Evolutionary conservation across 768 basidiomycete species (phyloP), one percentile per base, ranked within the genome.

Genomic region (Pluteus cervinus): DNA sequence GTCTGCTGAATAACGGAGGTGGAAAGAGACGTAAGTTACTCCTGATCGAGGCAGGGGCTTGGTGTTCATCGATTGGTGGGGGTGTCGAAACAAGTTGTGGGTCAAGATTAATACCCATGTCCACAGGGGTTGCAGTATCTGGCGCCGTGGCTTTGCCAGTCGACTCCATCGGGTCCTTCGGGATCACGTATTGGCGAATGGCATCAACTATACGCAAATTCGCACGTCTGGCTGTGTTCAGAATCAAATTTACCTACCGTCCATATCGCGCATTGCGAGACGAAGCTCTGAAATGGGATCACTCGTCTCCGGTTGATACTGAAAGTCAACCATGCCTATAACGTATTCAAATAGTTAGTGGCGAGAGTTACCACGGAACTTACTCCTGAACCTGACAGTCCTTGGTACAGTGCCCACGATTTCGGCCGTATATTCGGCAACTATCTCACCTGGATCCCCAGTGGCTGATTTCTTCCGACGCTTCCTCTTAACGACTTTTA

Each of bases 321-420:
- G 92, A 55, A 79, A 96, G 57, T 98, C 94, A 25, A 81, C 87
- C 86, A 97, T 90, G 40, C 81, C 94, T 97, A 40, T 22, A 38
- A 16, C 14, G 24, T 28, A n/a, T 40, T 36, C 20, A 38, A 26
- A 9, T 25, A 28, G 8, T 16, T 30, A 29, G n/a, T 24, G 7
- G 16, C 7, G 24, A 42, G 17, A 16, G 12, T 28, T 7, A 38
- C 24, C 28, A 45, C 14, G 31, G 14, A 15, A 68, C 83, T 61
- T 52, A 93, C 94, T 83, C 61, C 93, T 75, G 63, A 97, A 98
- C 37, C 94, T 73, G 36, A 79, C 84, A 3, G 90, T 88, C 62
- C 85, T 90, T 0, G 77, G 66, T n/a, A 86, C 68, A 9, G 81
- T 59, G 0, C 93, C 94, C 6, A 87, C 57, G 0, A 83, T 72